These are phyloP conservation scores for Akanthomyces lecanii DNA, from an alignment of 2,329 filamentous ascomycete species.

Conservation along the genomic window DNA sequence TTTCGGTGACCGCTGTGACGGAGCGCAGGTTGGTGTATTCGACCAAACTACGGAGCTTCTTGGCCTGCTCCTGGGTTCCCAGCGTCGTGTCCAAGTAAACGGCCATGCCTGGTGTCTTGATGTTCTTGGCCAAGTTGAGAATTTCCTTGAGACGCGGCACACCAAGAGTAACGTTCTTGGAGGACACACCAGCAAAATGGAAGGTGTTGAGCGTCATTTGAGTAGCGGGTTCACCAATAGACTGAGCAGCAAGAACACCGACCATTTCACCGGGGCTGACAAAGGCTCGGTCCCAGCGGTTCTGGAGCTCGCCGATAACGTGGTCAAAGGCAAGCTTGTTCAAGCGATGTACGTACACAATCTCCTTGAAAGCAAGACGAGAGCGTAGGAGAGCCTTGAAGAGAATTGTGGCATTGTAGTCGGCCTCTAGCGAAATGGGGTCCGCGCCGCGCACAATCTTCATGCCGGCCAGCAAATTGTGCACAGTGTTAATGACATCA, in stretches of 20 bases:
- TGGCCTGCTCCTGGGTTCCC: slow-evolving; percentile 73
- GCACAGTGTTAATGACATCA: slow-evolving; percentile 78
- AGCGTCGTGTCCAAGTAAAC: slow-evolving; percentile 70
- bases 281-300: slow-evolving; percentile 76
- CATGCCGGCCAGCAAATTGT: slow-evolving; percentile 69
- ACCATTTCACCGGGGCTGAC: slow-evolving; percentile 98
- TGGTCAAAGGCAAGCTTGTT: slow-evolving; percentile 92
- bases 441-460: slow-evolving; percentile 85
- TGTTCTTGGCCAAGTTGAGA: slow-evolving; percentile 94
- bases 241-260: slow-evolving; percentile 93
- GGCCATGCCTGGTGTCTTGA: slow-evolving; percentile 97
- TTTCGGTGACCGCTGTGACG: slow-evolving; percentile 87
- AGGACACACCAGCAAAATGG: slow-evolving; percentile 99
- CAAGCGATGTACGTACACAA: slow-evolving; percentile 79
- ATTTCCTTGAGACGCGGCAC: slow-evolving; percentile 99
- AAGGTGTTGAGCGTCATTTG: slow-evolving; percentile 99
- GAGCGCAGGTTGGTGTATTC: slow-evolving; percentile 93
- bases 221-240: slow-evolving; percentile 95
- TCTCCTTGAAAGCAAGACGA: slow-evolving; percentile 84
- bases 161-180: slow-evolving; percentile 99
- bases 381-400: slow-evolving; percentile 92
- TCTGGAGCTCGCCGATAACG: slow-evolving; percentile 85
- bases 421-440: slow-evolving; percentile 76
- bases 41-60: slow-evolving; percentile 79
- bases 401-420: slow-evolving; percentile 80